These are phyloP conservation scores for Phragmites australis DNA, from an alignment of 176 grass and related monocot genomes.

Conservation along the genomic window DNA sequence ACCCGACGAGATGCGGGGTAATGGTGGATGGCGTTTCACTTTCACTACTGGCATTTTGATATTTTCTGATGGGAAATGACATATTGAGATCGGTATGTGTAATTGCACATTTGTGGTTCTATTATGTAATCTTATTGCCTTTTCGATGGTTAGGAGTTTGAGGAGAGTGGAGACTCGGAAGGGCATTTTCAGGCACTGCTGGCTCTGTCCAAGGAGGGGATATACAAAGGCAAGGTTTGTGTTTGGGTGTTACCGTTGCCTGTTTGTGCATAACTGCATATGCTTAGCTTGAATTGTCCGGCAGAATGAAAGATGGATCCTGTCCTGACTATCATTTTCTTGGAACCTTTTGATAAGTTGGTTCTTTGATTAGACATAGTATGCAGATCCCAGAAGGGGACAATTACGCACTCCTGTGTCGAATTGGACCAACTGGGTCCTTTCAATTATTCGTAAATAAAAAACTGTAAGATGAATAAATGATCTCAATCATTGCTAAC, in stretches of 20 bases:
- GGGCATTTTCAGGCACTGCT: constrained; percentile 75
- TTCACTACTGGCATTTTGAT: neutral
- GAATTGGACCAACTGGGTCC: neutral
- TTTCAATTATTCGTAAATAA: neutral
- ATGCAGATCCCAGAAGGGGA: neutral
- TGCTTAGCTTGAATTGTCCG: neutral
- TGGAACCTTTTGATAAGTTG: neutral
- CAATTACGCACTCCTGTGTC: neutral
- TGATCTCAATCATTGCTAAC: neutral
- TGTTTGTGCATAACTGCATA: neutral
- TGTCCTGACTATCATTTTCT: neutral
- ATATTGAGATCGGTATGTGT: neutral
- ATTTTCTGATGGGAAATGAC: too few relatives aligned
- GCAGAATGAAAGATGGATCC: neutral
- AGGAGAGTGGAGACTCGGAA: constrained; percentile 88
- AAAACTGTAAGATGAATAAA: neutral
- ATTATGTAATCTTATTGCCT: neutral
- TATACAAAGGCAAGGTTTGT: constrained; percentile 85
- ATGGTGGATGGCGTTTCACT: neutral
- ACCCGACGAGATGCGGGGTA: constrained; percentile 96
- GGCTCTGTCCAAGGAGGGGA: constrained; percentile 67
- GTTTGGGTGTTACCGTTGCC: neutral
- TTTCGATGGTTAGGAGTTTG: constrained; percentile 73
- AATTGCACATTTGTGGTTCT: neutral
- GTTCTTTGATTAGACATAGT: neutral